Evolutionary conservation across 768 basidiomycete species (phyloP).

Genomic region (Pleurotus eryngii): DNA sequence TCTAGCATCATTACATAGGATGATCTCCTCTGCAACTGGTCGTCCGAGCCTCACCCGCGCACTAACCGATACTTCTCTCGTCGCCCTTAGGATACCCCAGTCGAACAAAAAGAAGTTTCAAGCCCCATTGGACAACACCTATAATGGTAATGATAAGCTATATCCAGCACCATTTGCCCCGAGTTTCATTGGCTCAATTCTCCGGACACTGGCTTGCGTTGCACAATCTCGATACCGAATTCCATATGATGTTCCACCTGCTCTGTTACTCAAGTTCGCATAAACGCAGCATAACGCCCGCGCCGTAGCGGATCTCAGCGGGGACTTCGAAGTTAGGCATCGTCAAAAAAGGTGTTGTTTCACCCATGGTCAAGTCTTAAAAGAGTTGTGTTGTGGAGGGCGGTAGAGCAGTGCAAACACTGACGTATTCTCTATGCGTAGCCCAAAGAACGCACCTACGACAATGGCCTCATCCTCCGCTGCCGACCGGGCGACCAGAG

Average conservation of each 20-base stretch:
- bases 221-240: neutral
- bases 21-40: conserved; percentile 5
- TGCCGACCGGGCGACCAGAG: conserved; percentile 32
- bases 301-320: neutral
- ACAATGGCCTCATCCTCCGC: conserved; percentile 17
- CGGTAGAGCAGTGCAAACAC: neutral
- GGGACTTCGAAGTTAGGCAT: neutral
- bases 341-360: conserved; percentile 7
- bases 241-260: neutral
- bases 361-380: conserved; percentile 6
- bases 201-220: neutral
- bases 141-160: conserved; percentile 2
- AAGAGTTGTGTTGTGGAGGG: neutral
- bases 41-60: neutral
- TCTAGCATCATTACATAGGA: neutral
- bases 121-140: neutral
- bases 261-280: neutral
- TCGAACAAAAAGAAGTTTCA: conserved; percentile 1
- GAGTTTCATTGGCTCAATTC: conserved; percentile 2
- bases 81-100: neutral
- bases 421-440: neutral
- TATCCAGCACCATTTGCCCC: neutral
- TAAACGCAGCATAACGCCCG: neutral
- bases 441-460: neutral
- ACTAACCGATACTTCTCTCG: conserved; percentile 5